Evolutionary conservation across 179 eudicot species (phyloP).

Genomic region (Corrigiola litoralis): DNA sequence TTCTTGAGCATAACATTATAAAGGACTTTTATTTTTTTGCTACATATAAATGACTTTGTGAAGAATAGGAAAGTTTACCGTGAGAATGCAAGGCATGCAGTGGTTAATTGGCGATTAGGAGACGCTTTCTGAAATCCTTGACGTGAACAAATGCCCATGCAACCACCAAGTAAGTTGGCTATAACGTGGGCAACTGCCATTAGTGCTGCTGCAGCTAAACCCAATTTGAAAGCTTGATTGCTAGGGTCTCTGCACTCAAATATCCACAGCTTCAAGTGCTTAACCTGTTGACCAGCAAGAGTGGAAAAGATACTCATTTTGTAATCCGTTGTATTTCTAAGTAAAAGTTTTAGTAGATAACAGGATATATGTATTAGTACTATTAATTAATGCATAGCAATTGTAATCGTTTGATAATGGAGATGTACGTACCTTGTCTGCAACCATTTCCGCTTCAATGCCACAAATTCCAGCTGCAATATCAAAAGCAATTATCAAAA

Average conservation of each 20-base stretch:
- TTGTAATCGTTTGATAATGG: no score
- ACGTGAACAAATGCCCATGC: slow-evolving; percentile 38
- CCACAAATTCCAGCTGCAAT: slow-evolving; percentile 65
- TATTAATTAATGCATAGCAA: no score
- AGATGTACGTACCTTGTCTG: slow-evolving; percentile 40
- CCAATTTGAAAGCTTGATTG: slow-evolving; percentile 52
- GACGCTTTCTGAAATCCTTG: slow-evolving; percentile 40
- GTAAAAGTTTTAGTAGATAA: no score
- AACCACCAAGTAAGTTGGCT: slow-evolving; percentile 61
- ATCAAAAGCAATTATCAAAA: slow-evolving; percentile 53
- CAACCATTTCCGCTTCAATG: slow-evolving; percentile 66
- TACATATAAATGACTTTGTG: no score
- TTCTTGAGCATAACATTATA: no score
- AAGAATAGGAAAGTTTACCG: no score
- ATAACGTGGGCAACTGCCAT: slow-evolving; percentile 51
- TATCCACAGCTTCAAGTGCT: slow-evolving; percentile 61
- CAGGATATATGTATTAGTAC: no score
- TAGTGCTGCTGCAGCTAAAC: slow-evolving; percentile 53
- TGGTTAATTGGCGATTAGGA: slow-evolving; percentile 46
- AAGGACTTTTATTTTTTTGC: no score
- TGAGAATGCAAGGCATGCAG: slow-evolving; percentile 50
- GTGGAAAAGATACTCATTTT: not conserved
- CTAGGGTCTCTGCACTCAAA: slow-evolving; percentile 79
- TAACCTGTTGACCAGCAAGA: no score
- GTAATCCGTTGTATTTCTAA: no score